Evolutionary conservation across 176 grass and related monocot genomes (phyloP), one percentile per base, ranked within the genome.

Genomic region (Aegilops bicornis): DNA sequence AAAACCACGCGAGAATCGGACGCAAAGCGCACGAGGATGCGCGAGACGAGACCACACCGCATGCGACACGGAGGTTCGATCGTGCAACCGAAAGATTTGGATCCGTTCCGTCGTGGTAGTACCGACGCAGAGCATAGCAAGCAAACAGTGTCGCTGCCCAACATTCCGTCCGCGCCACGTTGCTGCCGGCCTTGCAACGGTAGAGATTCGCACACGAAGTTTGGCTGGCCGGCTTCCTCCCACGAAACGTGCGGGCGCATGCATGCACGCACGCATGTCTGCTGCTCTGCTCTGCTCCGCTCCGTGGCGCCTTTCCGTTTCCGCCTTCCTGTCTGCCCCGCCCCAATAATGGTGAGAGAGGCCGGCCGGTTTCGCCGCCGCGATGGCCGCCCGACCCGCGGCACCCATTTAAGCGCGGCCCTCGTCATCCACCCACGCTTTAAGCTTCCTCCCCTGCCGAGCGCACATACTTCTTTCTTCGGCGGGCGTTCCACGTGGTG

Each of bases 331-430:
- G 79, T 29, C 39, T 25, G 25, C 3, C 79, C 42, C 62, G 6
- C 54, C 16, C 89, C 85, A 76, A 84, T 48, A 80, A 76, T 76
- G 33, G 47, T 1, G 2, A 77, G 47, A 20, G 73, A 71, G 89
- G 76, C 69, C 24, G 67, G n/a, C 81, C 89, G 89, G 85, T 19
- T 84, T 91, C 80, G 47, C 81, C 85, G 89, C 81, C 66, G 85
- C 56, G 32, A 86, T 32, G 47, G 40, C 22, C 83, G 78, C 50
- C 78, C 40, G 30, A 7, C 4, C 45, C 22, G 20, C 7, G 3
- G 7, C 24, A 22, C 69, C 76, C 30, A 23, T 86, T 87, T 84
- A 87, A 87, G 81, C 60, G 4, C 22, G 17, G 4, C 20, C 59
- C 5, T 84, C 69, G 69, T 5, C 75, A 20, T 62, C 67, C 33